A percentile compares a stretch with the other conserved stretches of the same genome.
Evolutionary conservation across 495 filamentous ascomycete genomes (phyloP).

Genomic region (Xylaria sp.): DNA sequence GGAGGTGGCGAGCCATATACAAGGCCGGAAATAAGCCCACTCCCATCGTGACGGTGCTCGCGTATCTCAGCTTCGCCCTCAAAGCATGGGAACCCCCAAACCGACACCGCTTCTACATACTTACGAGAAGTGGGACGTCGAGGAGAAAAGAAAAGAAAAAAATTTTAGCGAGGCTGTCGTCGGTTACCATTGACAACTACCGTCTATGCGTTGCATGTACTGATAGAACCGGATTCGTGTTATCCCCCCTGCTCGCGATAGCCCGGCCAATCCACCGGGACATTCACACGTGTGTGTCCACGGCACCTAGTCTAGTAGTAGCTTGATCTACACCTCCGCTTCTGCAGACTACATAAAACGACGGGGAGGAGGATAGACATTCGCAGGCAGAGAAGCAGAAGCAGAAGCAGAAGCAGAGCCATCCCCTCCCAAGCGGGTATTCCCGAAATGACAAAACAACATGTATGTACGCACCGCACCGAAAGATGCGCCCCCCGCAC

Average conservation of each 20-base stretch:
- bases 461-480: conserved; percentile 14
- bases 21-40: conserved; percentile 14
- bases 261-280: not conserved
- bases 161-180: conserved; percentile 15
- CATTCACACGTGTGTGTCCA: not conserved
- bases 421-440: not conserved
- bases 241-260: not conserved
- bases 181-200: not conserved
- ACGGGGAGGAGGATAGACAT: conserved; percentile 5
- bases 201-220: conserved; percentile 2
- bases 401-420: too few species aligned
- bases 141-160: not conserved
- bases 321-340: not conserved
- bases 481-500: not conserved
- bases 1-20: conserved; percentile 15
- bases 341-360: not conserved
- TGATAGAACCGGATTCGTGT: conserved; percentile 3
- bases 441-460: too few species aligned
- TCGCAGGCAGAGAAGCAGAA: not conserved
- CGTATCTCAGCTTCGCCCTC: conserved; percentile 5
- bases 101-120: conserved; percentile 20
- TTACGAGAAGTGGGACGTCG: not conserved
- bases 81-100: conserved; percentile 7
- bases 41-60: not conserved
- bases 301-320: conserved; percentile 6